Conservation (phyloP, 768 basidiomycete species). For the Leccinum subtestaceum region DNA sequence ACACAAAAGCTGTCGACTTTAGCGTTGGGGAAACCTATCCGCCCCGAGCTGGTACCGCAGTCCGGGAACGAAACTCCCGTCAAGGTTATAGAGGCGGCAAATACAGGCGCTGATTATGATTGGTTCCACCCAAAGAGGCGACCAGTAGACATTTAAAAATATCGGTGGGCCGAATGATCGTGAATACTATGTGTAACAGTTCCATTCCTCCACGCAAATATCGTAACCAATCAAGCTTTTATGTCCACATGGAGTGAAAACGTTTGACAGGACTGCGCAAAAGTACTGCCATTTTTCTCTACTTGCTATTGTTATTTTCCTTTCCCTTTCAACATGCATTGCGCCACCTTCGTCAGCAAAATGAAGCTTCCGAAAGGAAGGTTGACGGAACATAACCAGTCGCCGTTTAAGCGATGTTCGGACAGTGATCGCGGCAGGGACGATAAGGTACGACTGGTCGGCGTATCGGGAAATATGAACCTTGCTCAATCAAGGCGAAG, state of each 20-base stretch:
- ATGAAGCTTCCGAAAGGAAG: slow-evolving; percentile 14
- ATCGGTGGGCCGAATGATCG: slow-evolving; percentile 2
- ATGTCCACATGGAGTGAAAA: slow-evolving; percentile 6
- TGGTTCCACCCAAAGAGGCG: slow-evolving; percentile 20
- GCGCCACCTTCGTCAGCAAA: slow-evolving; percentile 9
- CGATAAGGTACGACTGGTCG: slow-evolving; percentile 10
- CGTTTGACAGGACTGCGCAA: slow-evolving; percentile 14
- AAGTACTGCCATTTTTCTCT: slow-evolving; percentile 16
- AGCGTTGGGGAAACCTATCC: slow-evolving; percentile 18
- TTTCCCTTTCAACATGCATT: neutral
- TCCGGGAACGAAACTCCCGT: neutral
- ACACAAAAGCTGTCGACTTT: neutral
- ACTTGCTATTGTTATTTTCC: slow-evolving; percentile 19
- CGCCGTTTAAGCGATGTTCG: slow-evolving; percentile 25
- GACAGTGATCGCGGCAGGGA: slow-evolving; percentile 21
- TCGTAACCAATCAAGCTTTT: neutral
- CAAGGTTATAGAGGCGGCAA: slow-evolving; percentile 14
- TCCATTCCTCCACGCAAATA: slow-evolving; percentile 5
- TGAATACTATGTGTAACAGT: neutral
- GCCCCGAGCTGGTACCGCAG: slow-evolving; percentile 23
- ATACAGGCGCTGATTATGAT: slow-evolving; percentile 5
- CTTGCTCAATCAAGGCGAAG: slow-evolving; percentile 8
- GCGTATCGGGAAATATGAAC: slow-evolving; percentile 24
- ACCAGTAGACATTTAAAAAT: slow-evolving; percentile 6
- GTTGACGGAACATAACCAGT: slow-evolving; percentile 21